A percentile compares a stretch with the other conserved stretches of the same genome.
Evolutionary conservation across 768 basidiomycete species (phyloP).

Genomic region (Cystobasidium onofrii): DNA sequence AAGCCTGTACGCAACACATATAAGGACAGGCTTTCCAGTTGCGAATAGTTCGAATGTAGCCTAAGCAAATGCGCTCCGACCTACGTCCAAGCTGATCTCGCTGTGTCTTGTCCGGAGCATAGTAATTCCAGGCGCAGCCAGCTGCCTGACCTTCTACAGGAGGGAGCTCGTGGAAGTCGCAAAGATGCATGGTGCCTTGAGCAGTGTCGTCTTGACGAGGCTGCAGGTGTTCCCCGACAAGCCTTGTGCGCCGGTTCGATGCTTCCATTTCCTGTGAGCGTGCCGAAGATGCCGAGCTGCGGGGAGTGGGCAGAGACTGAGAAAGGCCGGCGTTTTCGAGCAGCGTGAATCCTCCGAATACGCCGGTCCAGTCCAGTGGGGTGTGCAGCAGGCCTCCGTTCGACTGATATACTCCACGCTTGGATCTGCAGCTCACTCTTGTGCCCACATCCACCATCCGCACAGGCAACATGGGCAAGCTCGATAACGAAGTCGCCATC

Average conservation of each 20-base stretch:
- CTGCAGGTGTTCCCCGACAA: background rate
- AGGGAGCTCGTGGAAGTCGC: constrained; percentile 27
- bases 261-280: background rate
- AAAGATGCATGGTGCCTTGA: background rate
- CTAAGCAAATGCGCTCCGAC: background rate
- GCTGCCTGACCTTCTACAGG: constrained; percentile 26
- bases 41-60: too few relatives aligned
- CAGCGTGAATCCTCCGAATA: too few relatives aligned
- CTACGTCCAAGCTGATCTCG: constrained; percentile 27
- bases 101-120: background rate
- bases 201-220: background rate
- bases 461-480: constrained; percentile 11
- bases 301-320: too few relatives aligned
- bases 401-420: too few relatives aligned
- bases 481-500: constrained; percentile 23
- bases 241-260: too few relatives aligned
- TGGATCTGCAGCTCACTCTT: too few relatives aligned
- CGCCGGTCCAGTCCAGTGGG: too few relatives aligned
- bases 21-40: too few relatives aligned
- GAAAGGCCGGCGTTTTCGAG: too few relatives aligned
- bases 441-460: too few relatives aligned
- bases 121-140: constrained; percentile 31
- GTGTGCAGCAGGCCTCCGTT: too few relatives aligned
- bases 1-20: background rate
- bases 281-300: background rate